Evolutionary conservation across 345 rosid species (phyloP).

Genomic region (Hirschfeldia incana): DNA sequence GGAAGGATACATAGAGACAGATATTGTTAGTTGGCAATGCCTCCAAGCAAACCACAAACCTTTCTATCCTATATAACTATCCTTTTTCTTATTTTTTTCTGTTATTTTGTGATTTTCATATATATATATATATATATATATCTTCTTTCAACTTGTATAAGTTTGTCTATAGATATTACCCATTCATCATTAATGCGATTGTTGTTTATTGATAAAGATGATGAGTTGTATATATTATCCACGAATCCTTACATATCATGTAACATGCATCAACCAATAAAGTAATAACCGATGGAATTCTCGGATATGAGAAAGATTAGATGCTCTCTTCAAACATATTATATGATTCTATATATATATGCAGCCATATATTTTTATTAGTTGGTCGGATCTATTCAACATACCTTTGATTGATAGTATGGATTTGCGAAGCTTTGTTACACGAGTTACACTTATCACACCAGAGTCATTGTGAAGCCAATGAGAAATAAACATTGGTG

Average conservation of each 20-base stretch:
- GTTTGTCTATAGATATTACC: slow-evolving; percentile 9
- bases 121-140: neutral
- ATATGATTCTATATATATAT: slow-evolving; percentile 5
- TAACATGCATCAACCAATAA: slow-evolving; percentile 26
- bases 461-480: no score
- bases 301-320: slow-evolving; percentile 18
- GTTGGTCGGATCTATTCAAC: slow-evolving; percentile 24
- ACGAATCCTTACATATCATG: neutral
- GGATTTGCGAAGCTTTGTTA: neutral
- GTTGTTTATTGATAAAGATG: slow-evolving; percentile 7
- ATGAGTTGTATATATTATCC: slow-evolving; percentile 15
- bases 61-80: slow-evolving; percentile 19
- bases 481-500: no score
- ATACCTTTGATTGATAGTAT: slow-evolving; percentile 14
- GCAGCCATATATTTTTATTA: neutral
- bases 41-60: slow-evolving; percentile 43
- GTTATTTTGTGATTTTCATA: slow-evolving; percentile 23
- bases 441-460: neutral
- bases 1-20: slow-evolving; percentile 15
- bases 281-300: neutral
- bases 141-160: slow-evolving; percentile 26
- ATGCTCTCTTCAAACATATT: slow-evolving; percentile 16
- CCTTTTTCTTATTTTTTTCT: neutral
- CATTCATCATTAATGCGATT: slow-evolving; percentile 21
- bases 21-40: slow-evolving; percentile 45